Evolutionary conservation across 225 moss, liverwort and hornwort genomes (phyloP), one percentile per base, ranked within the genome.

Genomic region (Polytrichum formosum): DNA sequence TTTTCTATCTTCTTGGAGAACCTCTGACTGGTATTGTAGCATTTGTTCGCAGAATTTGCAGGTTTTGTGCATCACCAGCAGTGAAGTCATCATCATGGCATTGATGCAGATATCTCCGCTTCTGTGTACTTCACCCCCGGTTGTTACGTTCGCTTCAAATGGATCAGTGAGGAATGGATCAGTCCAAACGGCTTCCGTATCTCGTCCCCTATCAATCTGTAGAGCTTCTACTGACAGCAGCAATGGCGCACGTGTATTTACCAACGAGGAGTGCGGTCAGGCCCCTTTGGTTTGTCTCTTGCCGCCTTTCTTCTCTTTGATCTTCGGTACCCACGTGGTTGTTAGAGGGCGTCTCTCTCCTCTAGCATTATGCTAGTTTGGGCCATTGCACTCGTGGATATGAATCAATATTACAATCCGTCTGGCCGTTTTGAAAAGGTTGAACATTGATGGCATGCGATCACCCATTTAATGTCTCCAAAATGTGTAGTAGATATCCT

Each of bases 241-340:
- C n/a, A 56, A 19, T 9, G 29, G 53, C 27, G 19, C 33, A 7
- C 4, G 53, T 13, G 33, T 53, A 16, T 23, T 20, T n/a, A 18
- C 56, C 2, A 25, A 61, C 56, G 69, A 69, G 28, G 69, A 55
- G 8, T 18, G 19, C 26, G 54, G 17, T 68, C 67, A 69, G 5
- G 30, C 69, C 6, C 56, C 28, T 9, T 55, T 28, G 69, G 69
- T 69, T 58, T 28, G 69, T 22, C 10, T 27, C 18, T 68, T 18
- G 4, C 68, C 5, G 7, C 23, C 22, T 61, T 61, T 61, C 22
- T 26, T 9, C 19, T 56, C 56, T n/a, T 56, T n/a, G 18, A 56
- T 56, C 5, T 19, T 56, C 4, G 6, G 18, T 56, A 1, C 19
- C 6, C n/a, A 56, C 19, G 18, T 56, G 5, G n/a, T 18, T 56